Evolutionary conservation across 148 eudicot species (phyloP).

Genomic region (Fagopyrum tataricum): DNA sequence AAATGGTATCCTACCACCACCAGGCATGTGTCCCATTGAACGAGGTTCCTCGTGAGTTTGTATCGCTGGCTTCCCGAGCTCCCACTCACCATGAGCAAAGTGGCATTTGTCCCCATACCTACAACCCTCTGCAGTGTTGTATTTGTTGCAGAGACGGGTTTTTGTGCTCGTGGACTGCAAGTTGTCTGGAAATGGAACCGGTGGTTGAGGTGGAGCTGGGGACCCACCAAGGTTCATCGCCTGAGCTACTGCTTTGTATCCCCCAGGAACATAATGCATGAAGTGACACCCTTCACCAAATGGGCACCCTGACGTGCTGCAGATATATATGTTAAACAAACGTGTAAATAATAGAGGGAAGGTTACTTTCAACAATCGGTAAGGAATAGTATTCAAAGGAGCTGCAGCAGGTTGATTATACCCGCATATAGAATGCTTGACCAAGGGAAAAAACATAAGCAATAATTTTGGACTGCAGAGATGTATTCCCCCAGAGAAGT

Average conservation of each 20-base stretch:
- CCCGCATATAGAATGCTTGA: not conserved
- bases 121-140: conserved; percentile 69
- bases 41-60: conserved; percentile 49
- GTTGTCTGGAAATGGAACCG: conserved; percentile 39
- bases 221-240: conserved; percentile 39
- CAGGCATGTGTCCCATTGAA: conserved; percentile 35
- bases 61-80: conserved; percentile 57
- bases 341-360: not conserved
- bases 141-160: conserved; percentile 58
- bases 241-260: conserved; percentile 71
- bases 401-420: too few species aligned
- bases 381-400: too few species aligned
- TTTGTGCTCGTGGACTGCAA: conserved; percentile 43
- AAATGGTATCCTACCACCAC: not conserved
- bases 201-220: conserved; percentile 32
- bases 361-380: too few species aligned
- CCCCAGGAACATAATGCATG: conserved; percentile 81
- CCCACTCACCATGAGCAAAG: conserved; percentile 87
- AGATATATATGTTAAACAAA: conserved; percentile 7
- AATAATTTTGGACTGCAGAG: not conserved
- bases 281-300: conserved; percentile 92
- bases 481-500: too few species aligned
- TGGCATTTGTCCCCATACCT: conserved; percentile 76
- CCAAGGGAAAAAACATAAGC: not conserved
- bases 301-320: conserved; percentile 86